Base-by-base conservation (phyloP, 495 filamentous ascomycete genomes). In the Podospora australis region DNA sequence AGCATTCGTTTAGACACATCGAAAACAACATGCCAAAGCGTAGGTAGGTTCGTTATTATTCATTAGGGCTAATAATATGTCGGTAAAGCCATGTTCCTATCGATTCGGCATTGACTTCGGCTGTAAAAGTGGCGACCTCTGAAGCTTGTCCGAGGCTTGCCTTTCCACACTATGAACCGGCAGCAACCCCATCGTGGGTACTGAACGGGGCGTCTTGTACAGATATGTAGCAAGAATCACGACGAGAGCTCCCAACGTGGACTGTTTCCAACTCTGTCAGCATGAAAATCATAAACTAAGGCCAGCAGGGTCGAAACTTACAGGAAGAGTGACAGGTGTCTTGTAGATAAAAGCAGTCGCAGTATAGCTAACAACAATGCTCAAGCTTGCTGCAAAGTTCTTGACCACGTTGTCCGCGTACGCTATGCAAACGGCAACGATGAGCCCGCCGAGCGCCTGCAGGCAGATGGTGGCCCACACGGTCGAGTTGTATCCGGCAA, bases 401-500 rank as follows among this genome's bases (percentile, higher is more conserved):
- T 81, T 83, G 20, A 74, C 71, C 53, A 81, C 77, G 51, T 78
- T 82, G 52, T 82, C 74, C 6, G 81, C 74, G 55, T 83, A 78
- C 17, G 75, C 77, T 49, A 84, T 74, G 46, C 77, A 81, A 21
- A 87, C 74, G 1, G 81, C 79, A 4, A 83, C 75, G 1, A 81
- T 51, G n/a, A 87, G 71, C 6, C 84, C 84, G 34, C 83, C 84
- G 8, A 80, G 44, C 0, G 83, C 81, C 56, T 88, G 84, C 20
- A 83, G 61, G 6, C 66, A 39, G 22, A 88, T 77, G 2, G 79
- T 78, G 6, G 71, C 60, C 83, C 83, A 87, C 4, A 88, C 84
- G 13, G 79, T 67, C 70, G 74, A 75, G 52, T 82, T 84, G 63
- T 87, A 88, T 7, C 84, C 84, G 4, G 75, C 76, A 53, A 87